phyloP scores from a whole-genome alignment of 2,329 filamentous ascomycete genomes.

The Ascochyta lentis region DNA sequence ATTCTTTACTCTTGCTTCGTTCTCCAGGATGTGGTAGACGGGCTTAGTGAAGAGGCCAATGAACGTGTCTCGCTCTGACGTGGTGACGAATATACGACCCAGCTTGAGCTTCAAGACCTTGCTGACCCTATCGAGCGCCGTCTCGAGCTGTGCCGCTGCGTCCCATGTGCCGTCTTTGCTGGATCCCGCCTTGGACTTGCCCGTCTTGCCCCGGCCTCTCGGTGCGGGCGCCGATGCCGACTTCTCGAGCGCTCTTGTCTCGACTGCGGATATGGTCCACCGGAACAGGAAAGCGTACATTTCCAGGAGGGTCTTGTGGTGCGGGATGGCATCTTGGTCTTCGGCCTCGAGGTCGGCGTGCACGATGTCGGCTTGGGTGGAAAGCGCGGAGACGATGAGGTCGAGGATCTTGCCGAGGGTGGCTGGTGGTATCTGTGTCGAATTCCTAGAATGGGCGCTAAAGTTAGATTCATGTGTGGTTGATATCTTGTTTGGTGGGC shows the following conservation, averaged over 20 bases:
- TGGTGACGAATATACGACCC: conserved; percentile 91
- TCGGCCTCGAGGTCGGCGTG: conserved; percentile 88
- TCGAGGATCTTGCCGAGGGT: conserved; percentile 93
- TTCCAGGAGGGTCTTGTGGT: conserved; percentile 91
- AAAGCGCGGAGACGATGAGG: conserved; percentile 83
- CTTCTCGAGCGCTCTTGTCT: conserved; percentile 92
- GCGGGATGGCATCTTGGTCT: conserved; percentile 77
- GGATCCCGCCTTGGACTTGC: conserved; percentile 68
- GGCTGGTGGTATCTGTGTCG: conserved; percentile 77
- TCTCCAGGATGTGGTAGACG: conserved; percentile 92
- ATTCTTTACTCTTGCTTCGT: conserved; percentile 88
- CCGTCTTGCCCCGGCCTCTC: conserved; percentile 74
- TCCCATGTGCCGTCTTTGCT: conserved; percentile 83
- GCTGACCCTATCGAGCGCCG: conserved; percentile 90
- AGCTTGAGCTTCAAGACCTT: conserved; percentile 94
- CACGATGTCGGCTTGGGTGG: conserved; percentile 83
- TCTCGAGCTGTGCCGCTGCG: conserved; percentile 84
- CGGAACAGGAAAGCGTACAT: conserved; percentile 93
- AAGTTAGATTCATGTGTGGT: conserved; percentile 58
- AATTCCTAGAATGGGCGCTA: conserved; percentile 76
- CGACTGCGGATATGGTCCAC: conserved; percentile 94
- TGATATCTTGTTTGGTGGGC: conserved; percentile 50
- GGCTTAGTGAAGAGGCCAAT: conserved; percentile 90
- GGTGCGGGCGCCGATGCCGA: conserved; percentile 73
- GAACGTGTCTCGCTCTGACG: conserved; percentile 94